Percentiles rank a stretch among this genome's conserved stretches.
Evolutionary conservation across 2,329 filamentous ascomycete species (phyloP).

Genomic region (Anthostomella pinea): DNA sequence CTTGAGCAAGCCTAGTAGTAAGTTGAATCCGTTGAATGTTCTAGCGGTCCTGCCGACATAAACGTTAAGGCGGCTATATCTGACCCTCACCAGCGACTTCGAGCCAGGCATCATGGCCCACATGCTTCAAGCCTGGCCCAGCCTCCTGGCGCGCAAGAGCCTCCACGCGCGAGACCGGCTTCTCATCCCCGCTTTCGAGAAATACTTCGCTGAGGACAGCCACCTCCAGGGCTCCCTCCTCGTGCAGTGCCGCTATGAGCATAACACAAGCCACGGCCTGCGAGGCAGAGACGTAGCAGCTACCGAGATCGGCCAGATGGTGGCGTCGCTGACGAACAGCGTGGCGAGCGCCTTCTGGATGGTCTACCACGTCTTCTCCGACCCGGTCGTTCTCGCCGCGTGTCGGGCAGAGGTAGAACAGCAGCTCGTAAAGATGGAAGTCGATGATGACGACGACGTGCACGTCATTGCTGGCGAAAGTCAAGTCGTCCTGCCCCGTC

Average conservation of each 20-base stretch:
- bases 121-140: slow-evolving; percentile 4
- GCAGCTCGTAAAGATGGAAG: slow-evolving; percentile 1
- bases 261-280: slow-evolving; percentile 2
- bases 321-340: not conserved
- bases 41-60: too few species aligned
- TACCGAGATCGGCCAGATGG: slow-evolving; percentile 5
- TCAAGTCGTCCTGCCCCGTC: slow-evolving; percentile 14
- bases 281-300: slow-evolving; percentile 3
- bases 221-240: slow-evolving; percentile 8
- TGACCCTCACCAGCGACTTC: too few species aligned
- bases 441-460: slow-evolving; percentile 1
- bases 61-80: too few species aligned
- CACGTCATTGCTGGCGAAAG: slow-evolving; percentile 2
- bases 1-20: slow-evolving; percentile 16
- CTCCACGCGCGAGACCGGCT: too few species aligned
- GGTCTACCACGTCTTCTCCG: slow-evolving; percentile 13
- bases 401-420: slow-evolving; percentile 8
- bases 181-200: slow-evolving; percentile 4
- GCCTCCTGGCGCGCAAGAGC: too few species aligned
- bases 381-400: slow-evolving; percentile 23
- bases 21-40: too few species aligned
- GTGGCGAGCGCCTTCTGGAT: slow-evolving; percentile 13
- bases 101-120: slow-evolving; percentile 6
- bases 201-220: slow-evolving; percentile 6
- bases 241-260: slow-evolving; percentile 9